phyloP scores from a whole-genome alignment of 2,329 filamentous ascomycete genomes.

The Neurospora sp. region DNA sequence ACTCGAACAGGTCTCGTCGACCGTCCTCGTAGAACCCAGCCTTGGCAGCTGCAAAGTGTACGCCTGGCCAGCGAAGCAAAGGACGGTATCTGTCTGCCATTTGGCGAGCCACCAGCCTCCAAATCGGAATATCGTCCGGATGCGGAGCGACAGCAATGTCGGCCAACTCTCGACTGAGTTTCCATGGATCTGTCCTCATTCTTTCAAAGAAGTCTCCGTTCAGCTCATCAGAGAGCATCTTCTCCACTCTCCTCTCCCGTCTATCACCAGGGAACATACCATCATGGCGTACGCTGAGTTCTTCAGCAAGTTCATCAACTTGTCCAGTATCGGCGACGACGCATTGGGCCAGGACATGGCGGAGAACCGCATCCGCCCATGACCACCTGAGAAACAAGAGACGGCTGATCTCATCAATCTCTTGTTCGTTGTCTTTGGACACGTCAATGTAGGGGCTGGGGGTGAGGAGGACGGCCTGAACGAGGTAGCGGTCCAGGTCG shows the following conservation, averaged over 20 bases:
- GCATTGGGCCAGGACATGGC: neutral
- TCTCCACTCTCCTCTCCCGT: neutral
- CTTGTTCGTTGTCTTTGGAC: neutral
- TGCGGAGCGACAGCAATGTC: neutral
- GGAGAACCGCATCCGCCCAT: neutral
- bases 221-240: neutral
- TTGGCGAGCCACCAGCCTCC: constrained; percentile 1
- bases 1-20: neutral
- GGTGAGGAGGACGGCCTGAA: neutral
- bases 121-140: neutral
- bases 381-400: neutral
- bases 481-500: neutral
- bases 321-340: neutral
- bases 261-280: neutral
- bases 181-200: neutral
- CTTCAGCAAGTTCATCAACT: neutral
- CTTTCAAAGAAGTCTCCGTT: neutral
- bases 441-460: neutral
- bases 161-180: neutral
- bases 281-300: neutral
- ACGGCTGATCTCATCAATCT: neutral
- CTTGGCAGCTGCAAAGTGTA: neutral
- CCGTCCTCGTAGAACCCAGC: neutral
- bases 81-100: neutral
- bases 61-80: neutral